Base-by-base conservation (phyloP, 1,284 basidiomycete genomes). In the Heterobasidion annosum region DNA sequence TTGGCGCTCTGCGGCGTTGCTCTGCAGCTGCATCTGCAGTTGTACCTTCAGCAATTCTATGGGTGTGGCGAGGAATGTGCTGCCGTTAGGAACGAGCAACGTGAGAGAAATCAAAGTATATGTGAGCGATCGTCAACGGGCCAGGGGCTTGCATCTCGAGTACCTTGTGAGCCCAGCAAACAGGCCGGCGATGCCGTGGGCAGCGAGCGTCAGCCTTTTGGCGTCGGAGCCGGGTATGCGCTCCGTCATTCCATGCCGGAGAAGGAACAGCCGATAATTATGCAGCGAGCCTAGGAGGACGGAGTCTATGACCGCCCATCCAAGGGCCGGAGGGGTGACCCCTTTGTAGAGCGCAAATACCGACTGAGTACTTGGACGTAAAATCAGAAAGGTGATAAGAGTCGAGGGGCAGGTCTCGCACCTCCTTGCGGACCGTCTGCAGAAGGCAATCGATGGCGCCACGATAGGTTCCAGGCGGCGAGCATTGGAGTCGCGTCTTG, bases 41-140 rank as follows among this genome's bases (percentile, higher is more conserved):
- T 89, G 89, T 48, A 90, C 87, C 82, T 88, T 88, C 52, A 88
- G 66, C 52, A 82, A 74, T 63, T 90, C 88, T 49, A 90, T 76
- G 0, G 88, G 88, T 1, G 84, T 86, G 2, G 85, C 83, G 25
- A 90, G 68, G 18, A 85, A 61, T 15, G 83, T 76, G 63, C 83
- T 86, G 57, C 25, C 15, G 42, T 25, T 25, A 25, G 25, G 25
- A 25, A 25, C 25, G 25, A 25, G 25, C 25, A 5, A 25, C 25
- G 25, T 25, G 25, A 25, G 25, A 25, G 40, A 43, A 34, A 42
- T 32, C 9, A 15, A 50, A 25, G 25, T n/a, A 25, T 25, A 25
- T 25, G 25, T 25, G 25, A 25, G 25, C 25, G n/a, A 45, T 51
- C 44, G 15, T 19, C 33, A 43, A 45, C 15, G 25, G 9, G 48